Conservation (phyloP, 2,329 filamentous ascomycete genomes). For the Penicillium freii region DNA sequence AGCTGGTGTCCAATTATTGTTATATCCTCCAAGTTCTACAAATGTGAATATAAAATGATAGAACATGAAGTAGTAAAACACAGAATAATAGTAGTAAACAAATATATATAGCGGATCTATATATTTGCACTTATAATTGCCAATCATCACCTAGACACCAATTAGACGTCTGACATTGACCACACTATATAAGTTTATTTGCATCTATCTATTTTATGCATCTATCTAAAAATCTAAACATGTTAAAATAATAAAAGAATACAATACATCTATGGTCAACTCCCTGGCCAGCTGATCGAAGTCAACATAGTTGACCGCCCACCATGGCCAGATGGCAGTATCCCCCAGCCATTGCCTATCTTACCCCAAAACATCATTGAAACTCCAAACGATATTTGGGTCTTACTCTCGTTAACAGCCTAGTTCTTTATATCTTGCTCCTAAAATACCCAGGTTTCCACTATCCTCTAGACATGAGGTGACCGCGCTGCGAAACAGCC, state of each 20-base stretch:
- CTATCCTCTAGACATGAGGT: conserved; percentile 32
- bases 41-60: not conserved
- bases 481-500: conserved; percentile 26
- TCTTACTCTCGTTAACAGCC: not conserved
- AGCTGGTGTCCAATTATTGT: not conserved
- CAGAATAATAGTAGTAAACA: not conserved
- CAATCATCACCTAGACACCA: not conserved
- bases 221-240: not conserved
- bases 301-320: conserved; percentile 10
- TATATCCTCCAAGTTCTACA: not conserved
- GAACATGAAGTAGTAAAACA: not conserved
- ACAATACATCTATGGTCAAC: not conserved
- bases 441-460: not conserved
- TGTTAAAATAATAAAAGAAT: not conserved
- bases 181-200: not conserved
- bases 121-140: no score
- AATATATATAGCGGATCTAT: conserved; percentile 1
- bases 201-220: not conserved
- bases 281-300: not conserved
- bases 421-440: not conserved
- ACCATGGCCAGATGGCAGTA: conserved; percentile 3
- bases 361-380: conserved; percentile 6
- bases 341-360: not conserved
- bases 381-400: not conserved
- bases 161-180: not conserved